These are phyloP conservation scores for Brassica balearica DNA, from an alignment of 441 rosid species.

Conservation along the genomic window DNA sequence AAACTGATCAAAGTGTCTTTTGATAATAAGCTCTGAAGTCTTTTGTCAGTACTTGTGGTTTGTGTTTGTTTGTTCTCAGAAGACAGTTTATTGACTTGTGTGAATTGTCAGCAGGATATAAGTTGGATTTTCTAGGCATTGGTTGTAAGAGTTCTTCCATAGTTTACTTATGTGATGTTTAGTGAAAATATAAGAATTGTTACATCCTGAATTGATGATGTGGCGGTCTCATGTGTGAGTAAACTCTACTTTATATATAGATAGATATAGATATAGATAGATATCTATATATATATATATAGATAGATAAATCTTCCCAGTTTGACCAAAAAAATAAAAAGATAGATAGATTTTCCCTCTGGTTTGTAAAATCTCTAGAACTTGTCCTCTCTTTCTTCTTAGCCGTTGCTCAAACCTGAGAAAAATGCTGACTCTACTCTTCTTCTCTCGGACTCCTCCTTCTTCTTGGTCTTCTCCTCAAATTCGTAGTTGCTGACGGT, in stretches of 20 bases:
- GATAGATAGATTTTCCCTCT: too few relatives aligned
- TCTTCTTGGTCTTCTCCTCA: conserved; percentile 48
- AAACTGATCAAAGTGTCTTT: not conserved
- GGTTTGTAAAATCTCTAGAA: too few relatives aligned
- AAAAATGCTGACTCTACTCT: conserved; percentile 50
- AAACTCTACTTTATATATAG: not conserved
- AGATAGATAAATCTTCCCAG: not conserved
- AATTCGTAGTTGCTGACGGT: conserved; percentile 67
- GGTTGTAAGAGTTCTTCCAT: conserved; percentile 6
- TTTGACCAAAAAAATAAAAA: not conserved
- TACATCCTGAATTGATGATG: not conserved
- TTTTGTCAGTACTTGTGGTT: not conserved
- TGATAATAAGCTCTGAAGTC: conserved; percentile 5
- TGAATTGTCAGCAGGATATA: not conserved
- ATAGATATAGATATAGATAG: too few relatives aligned
- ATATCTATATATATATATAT: too few relatives aligned
- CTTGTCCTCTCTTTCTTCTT: not conserved
- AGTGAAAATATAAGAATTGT: not conserved
- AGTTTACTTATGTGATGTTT: not conserved
- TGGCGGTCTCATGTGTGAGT: not conserved
- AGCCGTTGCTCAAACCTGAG: conserved; percentile 8
- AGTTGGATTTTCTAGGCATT: conserved; percentile 7
- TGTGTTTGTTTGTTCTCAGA: conserved; percentile 8
- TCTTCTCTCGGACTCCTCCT: conserved; percentile 45
- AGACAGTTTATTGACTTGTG: not conserved